phyloP scores from a whole-genome alignment of 2,329 filamentous ascomycete species.

The Phyllosticta citriasiana region DNA sequence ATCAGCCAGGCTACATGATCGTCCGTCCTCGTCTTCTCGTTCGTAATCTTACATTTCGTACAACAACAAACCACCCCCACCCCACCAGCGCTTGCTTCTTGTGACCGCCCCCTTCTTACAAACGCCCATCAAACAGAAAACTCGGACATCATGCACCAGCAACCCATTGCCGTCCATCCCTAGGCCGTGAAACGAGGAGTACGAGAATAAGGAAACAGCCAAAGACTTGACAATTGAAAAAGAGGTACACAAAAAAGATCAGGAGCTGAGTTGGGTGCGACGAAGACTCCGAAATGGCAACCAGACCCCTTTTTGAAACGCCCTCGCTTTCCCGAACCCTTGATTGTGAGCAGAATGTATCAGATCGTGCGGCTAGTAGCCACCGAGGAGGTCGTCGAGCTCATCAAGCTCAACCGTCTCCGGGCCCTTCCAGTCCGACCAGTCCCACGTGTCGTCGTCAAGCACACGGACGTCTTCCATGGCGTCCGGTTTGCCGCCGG shows the following conservation, averaged over 20 bases:
- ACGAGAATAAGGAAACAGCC: not conserved
- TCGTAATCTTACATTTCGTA: slow-evolving; percentile 3
- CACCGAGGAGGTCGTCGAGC: slow-evolving; percentile 76
- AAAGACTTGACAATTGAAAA: not conserved
- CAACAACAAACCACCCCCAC: not conserved
- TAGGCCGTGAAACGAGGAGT: not conserved
- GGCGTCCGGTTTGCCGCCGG: slow-evolving; percentile 14
- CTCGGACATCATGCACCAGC: slow-evolving; percentile 1
- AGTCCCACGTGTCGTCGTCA: slow-evolving; percentile 23
- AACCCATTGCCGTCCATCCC: slow-evolving; percentile 2
- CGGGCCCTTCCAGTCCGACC: slow-evolving; percentile 53
- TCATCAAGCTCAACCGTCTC: slow-evolving; percentile 90
- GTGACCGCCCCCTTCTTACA: not conserved
- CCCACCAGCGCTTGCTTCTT: not conserved
- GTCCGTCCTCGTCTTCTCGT: slow-evolving; percentile 4
- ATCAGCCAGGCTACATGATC: not conserved
- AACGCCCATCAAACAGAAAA: not conserved
- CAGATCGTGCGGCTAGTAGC: slow-evolving; percentile 41
- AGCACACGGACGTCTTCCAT: slow-evolving; percentile 24
- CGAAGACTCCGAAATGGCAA: not conserved
- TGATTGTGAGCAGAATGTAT: not conserved
- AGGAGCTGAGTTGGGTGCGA: not conserved
- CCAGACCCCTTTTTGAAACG: slow-evolving; percentile 6
- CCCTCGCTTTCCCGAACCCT: not conserved
- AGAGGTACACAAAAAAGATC: slow-evolving; percentile 8